Base-by-base conservation (phyloP, 176 grass and related monocot genomes). In the Chloris gayana region DNA sequence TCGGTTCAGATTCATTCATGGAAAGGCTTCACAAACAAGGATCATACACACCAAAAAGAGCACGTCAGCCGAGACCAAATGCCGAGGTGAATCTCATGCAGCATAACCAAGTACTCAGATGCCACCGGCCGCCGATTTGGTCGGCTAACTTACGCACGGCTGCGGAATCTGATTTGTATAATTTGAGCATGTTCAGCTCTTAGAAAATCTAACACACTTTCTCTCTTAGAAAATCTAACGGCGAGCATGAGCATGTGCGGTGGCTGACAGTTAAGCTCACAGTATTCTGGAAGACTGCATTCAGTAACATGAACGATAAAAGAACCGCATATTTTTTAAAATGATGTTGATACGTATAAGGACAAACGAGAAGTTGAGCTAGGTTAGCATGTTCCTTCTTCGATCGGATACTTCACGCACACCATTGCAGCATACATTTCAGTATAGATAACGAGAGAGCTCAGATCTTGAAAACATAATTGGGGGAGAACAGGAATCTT, bases 51-150 rank as follows among this genome's bases (percentile, higher is more conserved):
- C 12, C 8, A 79, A 64, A 49, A 53, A 4, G 6, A 1, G 14
- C 26, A 66, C 14, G 27, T 68, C 41, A 44, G 41, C 41, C 41
- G 53, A 25, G 72, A 62, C 53, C 25, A 31, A 46, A 51, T 14
- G 81, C 38, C 44, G 17, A 66, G 7, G 72, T 54, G n/a, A 69
- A 50, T 73, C 60, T 35, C 61, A 49, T 34, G 27, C 35, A n/a
- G n/a, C n/a, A n/a, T n/a, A n/a, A n/a, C 4, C 19, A 75, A 67
- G n/a, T n/a, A 53, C 44, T 64, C 15, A n/a, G 30, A 29, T 37
- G 70, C 35, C 76, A 85, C 71, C 76, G 76, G 71, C 70, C 54
- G 51, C 61, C 41, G 18, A 68, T 82, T 63, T 88, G 86, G 81
- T 74, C 80, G 86, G 75, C 69, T 57, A 77, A 65, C 58, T 74